Base-by-base conservation (phyloP, 2,329 filamentous ascomycete genomes). In the Fusarium luffae region DNA sequence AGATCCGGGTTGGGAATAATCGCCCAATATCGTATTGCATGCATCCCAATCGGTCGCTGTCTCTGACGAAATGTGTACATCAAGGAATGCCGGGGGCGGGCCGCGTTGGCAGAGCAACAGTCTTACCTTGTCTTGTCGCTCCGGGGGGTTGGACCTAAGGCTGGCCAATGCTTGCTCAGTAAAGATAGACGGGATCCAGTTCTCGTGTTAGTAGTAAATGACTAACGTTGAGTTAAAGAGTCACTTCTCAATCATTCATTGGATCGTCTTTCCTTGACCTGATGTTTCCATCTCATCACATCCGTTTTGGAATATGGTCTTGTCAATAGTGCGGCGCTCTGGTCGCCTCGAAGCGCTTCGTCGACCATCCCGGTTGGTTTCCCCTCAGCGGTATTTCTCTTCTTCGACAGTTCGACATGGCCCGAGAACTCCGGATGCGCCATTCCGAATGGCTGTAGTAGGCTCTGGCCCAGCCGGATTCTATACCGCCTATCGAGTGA, bases 381-480 rank as follows among this genome's bases (percentile, higher is more conserved):
- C 28, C 12, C 28, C 28, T 30, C 34, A 10, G 49, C 32, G 34
- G 14, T 23, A 23, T 42, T 50, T 58, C 32, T 50, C 59, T 27
- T 48, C 34, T 14, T 46, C 71, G 44, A 41, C 34, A 32, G 27
- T 62, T 73, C 57, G 25, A n/a, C 52, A 54, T 37, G 37, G 54
- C 7, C 50, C 69, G 41, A 72, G 74, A 49, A 71, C 70, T 49
- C 75, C 77, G 58, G 80, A 82, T 61, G 81, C 85, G 49, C 88
- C 89, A 4, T 89, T 95, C 74, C 92, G 93, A 50, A 85, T 98
- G 79, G 96, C 95, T 63, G 88, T 98, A 68, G 88, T 98, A 72
- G 96, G 95, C 54, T 98, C 96, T 28, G 96, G 96, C 2, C 96
- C 96, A 2, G 96, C 96, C 14, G 96, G 96, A 4, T 99, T 98